phyloP scores from a whole-genome alignment of 2,329 filamentous ascomycete species.

The Myriangium duriaei region DNA sequence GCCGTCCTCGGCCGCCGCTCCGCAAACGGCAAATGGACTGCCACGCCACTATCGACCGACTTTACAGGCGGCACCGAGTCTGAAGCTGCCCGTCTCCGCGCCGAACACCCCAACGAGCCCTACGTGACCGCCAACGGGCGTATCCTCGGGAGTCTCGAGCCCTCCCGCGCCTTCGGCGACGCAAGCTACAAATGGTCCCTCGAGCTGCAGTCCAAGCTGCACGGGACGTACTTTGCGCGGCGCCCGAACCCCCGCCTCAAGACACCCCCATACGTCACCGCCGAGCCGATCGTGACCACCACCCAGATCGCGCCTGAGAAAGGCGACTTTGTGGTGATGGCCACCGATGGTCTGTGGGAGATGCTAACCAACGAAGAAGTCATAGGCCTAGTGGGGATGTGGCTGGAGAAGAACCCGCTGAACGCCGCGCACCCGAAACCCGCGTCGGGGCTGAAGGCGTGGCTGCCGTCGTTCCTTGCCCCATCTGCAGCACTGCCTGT shows the following conservation, averaged over 20 bases:
- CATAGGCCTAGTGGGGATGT: slow-evolving; percentile 88
- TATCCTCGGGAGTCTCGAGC: slow-evolving; percentile 83
- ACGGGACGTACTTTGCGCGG: slow-evolving; percentile 76
- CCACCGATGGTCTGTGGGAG: slow-evolving; percentile 95
- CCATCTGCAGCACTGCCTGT: slow-evolving; percentile 53
- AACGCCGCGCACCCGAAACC: slow-evolving; percentile 1
- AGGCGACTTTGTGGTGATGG: slow-evolving; percentile 91
- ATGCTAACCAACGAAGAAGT: slow-evolving; percentile 99
- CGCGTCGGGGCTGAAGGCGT: slow-evolving; percentile 39
- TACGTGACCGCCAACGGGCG: slow-evolving; percentile 80
- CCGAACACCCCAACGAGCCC: slow-evolving; percentile 78
- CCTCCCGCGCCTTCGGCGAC: slow-evolving; percentile 88
- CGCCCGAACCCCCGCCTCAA: slow-evolving; percentile 64
- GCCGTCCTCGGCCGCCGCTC: slow-evolving; percentile 78
- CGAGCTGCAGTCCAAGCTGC: slow-evolving; percentile 72
- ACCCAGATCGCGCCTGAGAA: slow-evolving; percentile 81
- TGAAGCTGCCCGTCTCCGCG: slow-evolving; percentile 70
- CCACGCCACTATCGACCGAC: slow-evolving; percentile 78
- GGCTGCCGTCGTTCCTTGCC: slow-evolving; percentile 55
- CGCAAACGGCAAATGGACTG: slow-evolving; percentile 76
- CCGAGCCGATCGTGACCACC: slow-evolving; percentile 86
- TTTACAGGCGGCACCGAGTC: slow-evolving; percentile 84
- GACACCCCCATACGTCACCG: slow-evolving; percentile 93
- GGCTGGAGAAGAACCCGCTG: slow-evolving; percentile 60
- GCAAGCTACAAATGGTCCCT: slow-evolving; percentile 92